phyloP scores from a whole-genome alignment of 1,284 basidiomycete species.

The Cryptococcus wingfieldii region DNA sequence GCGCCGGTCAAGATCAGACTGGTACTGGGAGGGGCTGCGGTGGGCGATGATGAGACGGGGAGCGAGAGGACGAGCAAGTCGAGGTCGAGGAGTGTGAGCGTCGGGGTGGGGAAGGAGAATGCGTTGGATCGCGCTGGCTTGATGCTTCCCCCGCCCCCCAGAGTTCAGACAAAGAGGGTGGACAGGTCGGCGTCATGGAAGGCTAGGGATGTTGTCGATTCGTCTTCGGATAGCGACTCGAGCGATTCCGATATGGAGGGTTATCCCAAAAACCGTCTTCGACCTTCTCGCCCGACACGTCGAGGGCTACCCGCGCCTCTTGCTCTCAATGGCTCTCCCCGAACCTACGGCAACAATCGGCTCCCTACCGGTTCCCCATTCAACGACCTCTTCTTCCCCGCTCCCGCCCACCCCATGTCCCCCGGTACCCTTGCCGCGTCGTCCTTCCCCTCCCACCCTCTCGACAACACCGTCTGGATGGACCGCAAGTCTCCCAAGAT shows the following conservation, averaged over 20 bases:
- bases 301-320: slow-evolving; percentile 27
- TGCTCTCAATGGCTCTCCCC: slow-evolving; percentile 12
- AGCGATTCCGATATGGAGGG: slow-evolving; percentile 38
- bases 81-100: slow-evolving; percentile 14
- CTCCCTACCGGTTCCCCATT: slow-evolving; percentile 25
- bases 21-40: slow-evolving; percentile 10
- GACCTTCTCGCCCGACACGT: slow-evolving; percentile 11
- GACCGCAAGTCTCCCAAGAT: slow-evolving; percentile 28
- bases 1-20: slow-evolving; percentile 29
- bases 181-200: slow-evolving; percentile 1
- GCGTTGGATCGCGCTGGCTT: background rate
- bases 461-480: slow-evolving; percentile 46
- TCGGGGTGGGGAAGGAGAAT: background rate
- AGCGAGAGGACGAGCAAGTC: slow-evolving; percentile 12
- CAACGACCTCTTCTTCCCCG: slow-evolving; percentile 29
- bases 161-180: background rate
- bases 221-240: slow-evolving; percentile 36
- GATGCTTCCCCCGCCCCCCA: background rate
- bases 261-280: slow-evolving; percentile 2
- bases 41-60: slow-evolving; percentile 2
- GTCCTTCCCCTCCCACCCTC: slow-evolving; percentile 45
- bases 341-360: slow-evolving; percentile 10
- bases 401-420: slow-evolving; percentile 17
- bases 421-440: slow-evolving; percentile 19
- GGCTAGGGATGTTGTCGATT: slow-evolving; percentile 25